Evolutionary conservation across 495 filamentous ascomycete genomes (phyloP), one percentile per base, ranked within the genome.

Genomic region (Xylaria venustula): DNA sequence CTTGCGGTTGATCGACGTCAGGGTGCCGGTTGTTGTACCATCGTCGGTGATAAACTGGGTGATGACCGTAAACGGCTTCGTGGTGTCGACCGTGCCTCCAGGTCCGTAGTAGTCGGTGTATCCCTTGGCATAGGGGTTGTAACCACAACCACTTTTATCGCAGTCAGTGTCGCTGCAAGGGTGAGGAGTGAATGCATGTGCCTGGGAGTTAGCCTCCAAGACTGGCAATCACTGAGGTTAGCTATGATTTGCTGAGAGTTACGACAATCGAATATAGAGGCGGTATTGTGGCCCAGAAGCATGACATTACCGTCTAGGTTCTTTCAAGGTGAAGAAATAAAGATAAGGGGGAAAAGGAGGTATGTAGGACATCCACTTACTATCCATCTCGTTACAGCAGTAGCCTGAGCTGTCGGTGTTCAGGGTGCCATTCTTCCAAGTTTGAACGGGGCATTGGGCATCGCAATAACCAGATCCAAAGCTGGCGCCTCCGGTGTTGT

Each of bases 401-500:
- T 87, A 80, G 53, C 87, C 86, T 55, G 80, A 77, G 60, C 73
- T 64, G 22, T 83, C 81, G 41, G 71, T 61, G 55, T 87, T 87
- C 7, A 82, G 77, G 70, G 81, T 68, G n/a, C 86, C 88, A 63
- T 88, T 80, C 71, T 90, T 88, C 74, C 90, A 91, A 62, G 85
- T 85, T 54, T 87, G 67, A 14, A 76, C 76, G 0, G 83, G 83
- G 65, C 88, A 91, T 71, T 90, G 88, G 12, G 87, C 83, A 70
- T 91, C 88, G 63, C 88, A 91, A 70, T 91, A 91, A 0, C 88
- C 88, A 0, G 88, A 89, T n/a, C 88, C 88, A 55, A 88, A 90
- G 49, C 76, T 77, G 45, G 88, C 88, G 41, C 88, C 88, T 4
- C 87, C 88, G 40, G 81, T 80, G 77, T 91, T 91, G 47, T 74